Conservation (phyloP, 352 stramenopile genomes). For the Pythium biforme region DNA sequence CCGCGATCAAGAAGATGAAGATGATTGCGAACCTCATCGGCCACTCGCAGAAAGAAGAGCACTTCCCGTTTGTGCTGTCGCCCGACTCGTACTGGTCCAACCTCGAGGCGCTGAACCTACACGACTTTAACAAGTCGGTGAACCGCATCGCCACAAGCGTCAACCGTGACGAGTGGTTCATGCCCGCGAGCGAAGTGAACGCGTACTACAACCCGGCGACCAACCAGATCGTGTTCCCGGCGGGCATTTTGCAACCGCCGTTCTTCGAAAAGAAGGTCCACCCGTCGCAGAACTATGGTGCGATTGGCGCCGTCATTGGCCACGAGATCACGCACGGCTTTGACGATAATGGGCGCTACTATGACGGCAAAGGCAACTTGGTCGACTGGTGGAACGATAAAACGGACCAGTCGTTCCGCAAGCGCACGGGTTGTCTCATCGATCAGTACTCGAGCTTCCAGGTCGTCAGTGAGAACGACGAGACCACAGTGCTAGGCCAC, state of each 20-base stretch:
- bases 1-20: constrained; percentile 87
- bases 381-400: constrained; percentile 91
- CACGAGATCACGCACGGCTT: constrained; percentile 97
- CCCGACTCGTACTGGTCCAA: constrained; percentile 42
- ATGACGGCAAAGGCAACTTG: constrained; percentile 87
- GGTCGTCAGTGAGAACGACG: constrained; percentile 42
- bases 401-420: constrained; percentile 74
- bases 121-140: constrained; percentile 47
- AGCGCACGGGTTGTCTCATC: constrained; percentile 57
- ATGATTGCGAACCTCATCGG: constrained; percentile 76
- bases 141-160: constrained; percentile 41
- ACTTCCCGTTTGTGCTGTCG: constrained; percentile 58
- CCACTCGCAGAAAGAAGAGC: constrained; percentile 41
- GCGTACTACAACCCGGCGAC: constrained; percentile 73
- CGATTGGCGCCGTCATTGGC: constrained; percentile 92
- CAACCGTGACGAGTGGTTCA: constrained; percentile 80
- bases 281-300: constrained; percentile 91
- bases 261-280: constrained; percentile 89
- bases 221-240: constrained; percentile 96
- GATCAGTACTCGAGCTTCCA: constrained; percentile 58
- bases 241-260: constrained; percentile 93
- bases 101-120: constrained; percentile 41
- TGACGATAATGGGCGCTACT: constrained; percentile 91
- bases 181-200: constrained; percentile 93
- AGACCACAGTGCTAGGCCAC: constrained; percentile 44